A percentile compares a stretch with the other conserved stretches of the same genome.
Conservation (phyloP, 2,329 filamentous ascomycete genomes). For the Aspergillus sp. region DNA sequence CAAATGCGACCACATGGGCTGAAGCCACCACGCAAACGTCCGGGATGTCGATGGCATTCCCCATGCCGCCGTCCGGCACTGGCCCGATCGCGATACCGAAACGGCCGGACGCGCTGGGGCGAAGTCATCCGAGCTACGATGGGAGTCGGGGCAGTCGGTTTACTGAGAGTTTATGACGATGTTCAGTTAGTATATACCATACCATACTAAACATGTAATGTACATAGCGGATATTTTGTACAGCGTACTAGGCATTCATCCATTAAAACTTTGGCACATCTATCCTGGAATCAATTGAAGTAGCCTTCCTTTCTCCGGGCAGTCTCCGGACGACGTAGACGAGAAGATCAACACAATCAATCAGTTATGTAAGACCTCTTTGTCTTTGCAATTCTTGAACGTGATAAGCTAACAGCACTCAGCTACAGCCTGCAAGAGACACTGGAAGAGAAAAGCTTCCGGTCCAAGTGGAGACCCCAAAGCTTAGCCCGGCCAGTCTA, state of each 20-base stretch:
- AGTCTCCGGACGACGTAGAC: no score
- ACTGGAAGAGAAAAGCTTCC: neutral
- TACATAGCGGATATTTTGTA: constrained; percentile 4
- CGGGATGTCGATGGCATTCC: constrained; percentile 14
- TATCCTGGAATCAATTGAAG: neutral
- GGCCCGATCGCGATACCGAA: constrained; percentile 25
- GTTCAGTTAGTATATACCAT: constrained; percentile 2
- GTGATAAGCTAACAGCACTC: neutral
- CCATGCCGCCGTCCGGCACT: constrained; percentile 19
- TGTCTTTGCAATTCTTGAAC: neutral
- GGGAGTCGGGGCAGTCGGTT: constrained; percentile 49
- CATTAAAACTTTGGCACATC: neutral
- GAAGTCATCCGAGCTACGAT: constrained; percentile 43
- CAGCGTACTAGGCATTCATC: neutral
- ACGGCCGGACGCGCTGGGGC: constrained; percentile 42
- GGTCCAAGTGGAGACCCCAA: neutral
- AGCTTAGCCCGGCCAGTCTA: neutral
- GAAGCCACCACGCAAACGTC: constrained; percentile 25
- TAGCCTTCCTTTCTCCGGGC: neutral
- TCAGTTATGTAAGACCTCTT: neutral
- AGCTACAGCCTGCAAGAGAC: neutral
- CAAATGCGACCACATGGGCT: constrained; percentile 27
- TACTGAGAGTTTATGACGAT: constrained; percentile 35
- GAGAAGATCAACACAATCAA: neutral
- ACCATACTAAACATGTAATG: neutral